phyloP scores from a whole-genome alignment of 768 basidiomycete genomes.

The Harrya chromipes region DNA sequence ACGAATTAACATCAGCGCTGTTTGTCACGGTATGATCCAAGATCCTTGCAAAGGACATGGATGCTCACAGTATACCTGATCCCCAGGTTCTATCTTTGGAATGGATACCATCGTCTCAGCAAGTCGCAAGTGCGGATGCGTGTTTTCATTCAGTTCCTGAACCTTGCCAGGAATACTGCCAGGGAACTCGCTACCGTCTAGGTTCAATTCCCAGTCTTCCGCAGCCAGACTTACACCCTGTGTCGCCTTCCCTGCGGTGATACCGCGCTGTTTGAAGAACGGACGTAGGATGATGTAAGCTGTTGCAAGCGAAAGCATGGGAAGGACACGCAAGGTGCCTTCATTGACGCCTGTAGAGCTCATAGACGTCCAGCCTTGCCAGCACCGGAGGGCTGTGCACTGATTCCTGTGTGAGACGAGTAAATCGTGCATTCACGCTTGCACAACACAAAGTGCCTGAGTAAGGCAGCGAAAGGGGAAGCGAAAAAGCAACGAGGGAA shows the following conservation, averaged over 20 bases:
- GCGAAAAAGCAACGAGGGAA: background rate
- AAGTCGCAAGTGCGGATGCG: constrained; percentile 63
- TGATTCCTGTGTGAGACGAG: constrained; percentile 37
- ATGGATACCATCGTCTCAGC: constrained; percentile 55
- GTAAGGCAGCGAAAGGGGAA: background rate
- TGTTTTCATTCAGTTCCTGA: constrained; percentile 51
- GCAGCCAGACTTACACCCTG: constrained; percentile 34
- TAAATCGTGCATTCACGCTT: background rate
- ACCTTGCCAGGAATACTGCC: constrained; percentile 51
- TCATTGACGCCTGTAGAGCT: constrained; percentile 54
- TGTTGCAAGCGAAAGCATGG: constrained; percentile 50
- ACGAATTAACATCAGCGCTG: background rate
- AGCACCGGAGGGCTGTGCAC: constrained; percentile 55
- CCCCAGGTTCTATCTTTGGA: constrained; percentile 57
- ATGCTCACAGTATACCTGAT: constrained; percentile 55
- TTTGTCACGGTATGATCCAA: background rate
- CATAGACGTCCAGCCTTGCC: constrained; percentile 56
- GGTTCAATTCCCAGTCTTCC: constrained; percentile 56
- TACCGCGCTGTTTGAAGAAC: constrained; percentile 49
- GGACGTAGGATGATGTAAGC: constrained; percentile 65
- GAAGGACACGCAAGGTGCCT: constrained; percentile 63
- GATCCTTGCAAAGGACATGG: background rate
- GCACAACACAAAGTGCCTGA: background rate
- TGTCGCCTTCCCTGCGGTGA: background rate
- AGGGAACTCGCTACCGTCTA: constrained; percentile 50